Evolutionary conservation across 345 rosid species (phyloP), one percentile per base, ranked within the genome.

Genomic region (Moricandia moricandioides): DNA sequence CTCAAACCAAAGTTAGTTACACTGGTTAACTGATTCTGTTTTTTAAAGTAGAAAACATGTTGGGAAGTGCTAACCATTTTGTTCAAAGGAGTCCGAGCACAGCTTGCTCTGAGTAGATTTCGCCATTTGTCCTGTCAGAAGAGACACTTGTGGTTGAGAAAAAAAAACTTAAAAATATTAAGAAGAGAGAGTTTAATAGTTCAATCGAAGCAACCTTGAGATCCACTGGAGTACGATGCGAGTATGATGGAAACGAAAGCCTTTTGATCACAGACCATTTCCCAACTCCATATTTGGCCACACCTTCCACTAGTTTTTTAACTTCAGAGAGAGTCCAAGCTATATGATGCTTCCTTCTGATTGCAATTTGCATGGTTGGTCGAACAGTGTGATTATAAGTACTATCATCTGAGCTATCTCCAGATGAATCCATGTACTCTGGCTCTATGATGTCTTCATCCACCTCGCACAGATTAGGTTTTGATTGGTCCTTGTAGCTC

Each of bases 281-380:
- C 67, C 97, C 97, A 21, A 92, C 96, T 62, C 99, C 99, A 79
- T 83, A 85, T 72, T 81, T 88, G 24, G 97, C 82, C 11, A 91
- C 99, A 76, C 97, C 97, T 16, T 89, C 93, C 34, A 95, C 90
- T 63, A 95, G 89, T 82, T 84, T 90, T 80, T 49, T 84, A 69
- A 95, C 97, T 87, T 95, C 97, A 5, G 91, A 70, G 40, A 91
- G 84, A 71, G 97, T 88, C 99, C 99, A 95, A 35, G 97, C 96
- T 78, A 96, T 89, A 74, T 91, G 99, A 83, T 86, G 91, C 73
- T 95, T 95, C 88, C 97, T 84, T 82, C 93, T 84, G 7, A 83
- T 39, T 77, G 86, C 89, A 75, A 86, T 89, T 80, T 85, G 88
- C 31, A 80, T 69, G 1, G 86, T 80, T 26, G 88, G 88, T 61